These are phyloP conservation scores for Brasilioporus rufonigricans DNA, from an alignment of 768 basidiomycete species.

Conservation along the genomic window DNA sequence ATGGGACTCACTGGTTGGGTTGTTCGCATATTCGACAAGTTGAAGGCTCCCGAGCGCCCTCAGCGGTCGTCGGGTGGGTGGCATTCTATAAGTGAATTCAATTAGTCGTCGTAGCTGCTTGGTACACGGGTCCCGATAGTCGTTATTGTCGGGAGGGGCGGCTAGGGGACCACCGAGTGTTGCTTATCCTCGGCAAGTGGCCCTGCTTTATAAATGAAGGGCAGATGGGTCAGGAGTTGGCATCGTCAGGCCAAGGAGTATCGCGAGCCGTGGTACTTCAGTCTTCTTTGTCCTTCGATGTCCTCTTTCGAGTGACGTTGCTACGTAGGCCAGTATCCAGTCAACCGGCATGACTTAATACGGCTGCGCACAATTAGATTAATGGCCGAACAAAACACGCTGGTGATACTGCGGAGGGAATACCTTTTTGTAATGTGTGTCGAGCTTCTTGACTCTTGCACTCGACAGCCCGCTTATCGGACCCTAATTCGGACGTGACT, in stretches of 20 bases:
- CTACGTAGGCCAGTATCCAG: background rate
- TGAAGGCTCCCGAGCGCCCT: conserved; percentile 21
- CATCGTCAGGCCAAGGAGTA: background rate
- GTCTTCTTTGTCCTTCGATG: conserved; percentile 7
- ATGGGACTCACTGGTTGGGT: conserved; percentile 23
- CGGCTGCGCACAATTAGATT: conserved; percentile 1
- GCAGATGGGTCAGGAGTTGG: background rate
- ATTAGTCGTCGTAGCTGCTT: background rate
- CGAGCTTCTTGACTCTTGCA: no score
- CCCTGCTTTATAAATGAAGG: conserved; percentile 12
- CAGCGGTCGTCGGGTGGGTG: conserved; percentile 18
- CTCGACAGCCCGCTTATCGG: no score
- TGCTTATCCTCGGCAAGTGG: background rate
- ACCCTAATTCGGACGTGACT: no score
- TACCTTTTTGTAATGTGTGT: conserved; percentile 1
- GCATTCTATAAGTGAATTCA: conserved; percentile 10
- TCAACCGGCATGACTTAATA: conserved; percentile 12
- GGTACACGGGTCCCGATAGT: background rate
- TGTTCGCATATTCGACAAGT: conserved; percentile 21
- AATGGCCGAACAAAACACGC: no score
- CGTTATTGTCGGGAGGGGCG: background rate
- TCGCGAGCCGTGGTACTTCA: background rate
- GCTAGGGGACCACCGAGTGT: no score
- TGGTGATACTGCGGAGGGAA: background rate
- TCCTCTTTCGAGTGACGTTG: background rate